These are phyloP conservation scores for Fomitopsis schrenkii DNA, from an alignment of 1,284 basidiomycete genomes.

Conservation along the genomic window DNA sequence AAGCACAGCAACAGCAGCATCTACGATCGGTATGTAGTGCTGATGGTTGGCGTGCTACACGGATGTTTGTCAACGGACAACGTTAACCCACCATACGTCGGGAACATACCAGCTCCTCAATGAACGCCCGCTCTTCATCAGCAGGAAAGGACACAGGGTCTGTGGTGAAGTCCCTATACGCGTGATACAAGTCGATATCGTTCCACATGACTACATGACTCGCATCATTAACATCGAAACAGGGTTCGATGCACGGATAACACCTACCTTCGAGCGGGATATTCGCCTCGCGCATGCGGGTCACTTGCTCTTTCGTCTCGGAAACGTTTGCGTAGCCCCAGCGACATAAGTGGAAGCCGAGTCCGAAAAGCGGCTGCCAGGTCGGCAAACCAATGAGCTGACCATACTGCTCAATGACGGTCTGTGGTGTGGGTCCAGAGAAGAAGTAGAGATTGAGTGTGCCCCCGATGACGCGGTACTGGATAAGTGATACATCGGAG, in stretches of 20 bases:
- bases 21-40: constrained; percentile 28
- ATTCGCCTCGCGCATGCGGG: constrained; percentile 51
- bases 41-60: constrained; percentile 16
- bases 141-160: constrained; percentile 56
- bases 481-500: constrained; percentile 49
- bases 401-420: constrained; percentile 68
- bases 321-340: constrained; percentile 30
- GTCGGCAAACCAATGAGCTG: constrained; percentile 55
- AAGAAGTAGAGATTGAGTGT: constrained; percentile 63
- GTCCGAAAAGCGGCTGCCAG: constrained; percentile 67
- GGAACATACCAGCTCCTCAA: constrained; percentile 44
- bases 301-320: constrained; percentile 42
- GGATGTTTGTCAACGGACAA: neutral
- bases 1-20: constrained; percentile 20
- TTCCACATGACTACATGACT: constrained; percentile 54
- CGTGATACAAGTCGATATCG: constrained; percentile 65
- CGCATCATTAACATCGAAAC: neutral
- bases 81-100: too few relatives aligned
- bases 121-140: constrained; percentile 49
- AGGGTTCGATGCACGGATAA: too few relatives aligned
- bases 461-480: constrained; percentile 67
- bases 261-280: too few relatives aligned
- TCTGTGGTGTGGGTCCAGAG: constrained; percentile 59
- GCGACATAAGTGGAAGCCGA: constrained; percentile 71
- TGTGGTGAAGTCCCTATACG: constrained; percentile 56